Evolutionary conservation across 192 early-diverging fungal species (phyloP).

Genomic region (Phlyctochytrium bullatum): DNA sequence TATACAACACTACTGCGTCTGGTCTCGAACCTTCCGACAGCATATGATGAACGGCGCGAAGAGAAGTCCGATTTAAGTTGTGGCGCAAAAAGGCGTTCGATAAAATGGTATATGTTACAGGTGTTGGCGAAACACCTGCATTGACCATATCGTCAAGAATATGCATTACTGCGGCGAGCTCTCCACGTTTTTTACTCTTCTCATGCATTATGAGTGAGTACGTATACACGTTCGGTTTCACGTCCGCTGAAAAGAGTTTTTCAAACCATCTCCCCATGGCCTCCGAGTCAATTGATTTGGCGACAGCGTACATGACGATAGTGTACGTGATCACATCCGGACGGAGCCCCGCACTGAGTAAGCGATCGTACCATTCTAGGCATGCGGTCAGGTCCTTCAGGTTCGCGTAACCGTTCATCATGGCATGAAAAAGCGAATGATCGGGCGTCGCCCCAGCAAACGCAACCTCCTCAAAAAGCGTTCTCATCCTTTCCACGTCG

Average conservation of each 20-base stretch:
- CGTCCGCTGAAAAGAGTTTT: slow-evolving; percentile 16
- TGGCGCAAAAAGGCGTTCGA: slow-evolving; percentile 6
- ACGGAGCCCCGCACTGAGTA: slow-evolving; percentile 14
- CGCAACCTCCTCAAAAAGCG: slow-evolving; percentile 19
- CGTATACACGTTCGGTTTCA: slow-evolving; percentile 27
- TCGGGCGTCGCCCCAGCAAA: slow-evolving; percentile 14
- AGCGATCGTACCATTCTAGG: slow-evolving; percentile 24
- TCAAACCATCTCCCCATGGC: slow-evolving; percentile 30
- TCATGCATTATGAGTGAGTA: slow-evolving; percentile 25
- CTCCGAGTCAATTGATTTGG: slow-evolving; percentile 16
- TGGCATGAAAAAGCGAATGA: slow-evolving; percentile 22
- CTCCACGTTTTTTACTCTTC: slow-evolving; percentile 13
- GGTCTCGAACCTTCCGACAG: neutral
- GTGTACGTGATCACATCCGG: slow-evolving; percentile 24
- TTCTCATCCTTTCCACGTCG: slow-evolving; percentile 13
- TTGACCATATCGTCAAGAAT: slow-evolving; percentile 21
- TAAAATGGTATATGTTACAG: slow-evolving; percentile 22
- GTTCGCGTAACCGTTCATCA: slow-evolving; percentile 26
- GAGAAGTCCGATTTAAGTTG: neutral
- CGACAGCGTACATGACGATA: slow-evolving; percentile 27
- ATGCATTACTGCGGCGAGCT: slow-evolving; percentile 16
- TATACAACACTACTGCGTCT: neutral
- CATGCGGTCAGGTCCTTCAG: slow-evolving; percentile 8
- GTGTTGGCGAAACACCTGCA: slow-evolving; percentile 11
- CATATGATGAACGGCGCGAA: neutral